Percentiles rank a stretch among this genome's conserved stretches.
Evolutionary conservation across 352 stramenopile genomes (phyloP).

Genomic region (Globisporangium rhizosaccharum): DNA sequence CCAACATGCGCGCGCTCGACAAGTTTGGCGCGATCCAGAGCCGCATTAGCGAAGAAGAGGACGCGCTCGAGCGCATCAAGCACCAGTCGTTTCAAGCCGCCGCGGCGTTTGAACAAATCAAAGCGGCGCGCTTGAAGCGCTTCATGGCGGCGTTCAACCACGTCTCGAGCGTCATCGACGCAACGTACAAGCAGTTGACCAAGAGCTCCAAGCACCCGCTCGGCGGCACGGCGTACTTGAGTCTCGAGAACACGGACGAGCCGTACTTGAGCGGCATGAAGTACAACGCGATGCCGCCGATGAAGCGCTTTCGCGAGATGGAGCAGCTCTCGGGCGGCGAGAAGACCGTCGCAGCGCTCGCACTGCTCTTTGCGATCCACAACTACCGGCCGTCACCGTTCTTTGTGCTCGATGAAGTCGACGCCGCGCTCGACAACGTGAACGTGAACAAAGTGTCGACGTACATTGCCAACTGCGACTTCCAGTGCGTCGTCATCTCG

Average conservation of each 20-base stretch:
- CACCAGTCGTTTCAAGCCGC: conserved; percentile 52
- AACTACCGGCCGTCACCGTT: conserved; percentile 95
- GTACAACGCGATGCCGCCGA: conserved; percentile 99
- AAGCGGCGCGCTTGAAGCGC: conserved; percentile 60
- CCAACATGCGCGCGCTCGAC: conserved; percentile 95
- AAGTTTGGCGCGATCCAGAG: conserved; percentile 84
- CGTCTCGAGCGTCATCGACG: conserved; percentile 90
- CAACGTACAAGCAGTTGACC: conserved; percentile 97
- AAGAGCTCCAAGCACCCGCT: conserved; percentile 97
- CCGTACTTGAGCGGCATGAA: conserved; percentile 98
- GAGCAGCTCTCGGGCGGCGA: conserved; percentile 98
- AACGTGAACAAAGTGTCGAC: conserved; percentile 99
- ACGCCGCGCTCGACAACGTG: conserved; percentile 99
- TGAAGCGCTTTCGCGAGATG: conserved; percentile 99
- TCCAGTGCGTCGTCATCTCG: conserved; percentile 98
- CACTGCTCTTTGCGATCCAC: conserved; percentile 99
- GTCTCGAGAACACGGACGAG: conserved; percentile 88
- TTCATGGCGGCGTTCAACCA: conserved; percentile 95
- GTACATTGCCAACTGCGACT: conserved; percentile 94
- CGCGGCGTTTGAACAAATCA: conserved; percentile 73
- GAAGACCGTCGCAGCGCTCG: conserved; percentile 98
- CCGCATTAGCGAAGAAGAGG: conserved; percentile 74
- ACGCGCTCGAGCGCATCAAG: conserved; percentile 71
- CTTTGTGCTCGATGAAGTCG: conserved; percentile 99
- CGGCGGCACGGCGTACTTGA: conserved; percentile 78